Evolutionary conservation across 768 basidiomycete genomes (phyloP), one percentile per base, ranked within the genome.

Genomic region (Boletus reticulatus): DNA sequence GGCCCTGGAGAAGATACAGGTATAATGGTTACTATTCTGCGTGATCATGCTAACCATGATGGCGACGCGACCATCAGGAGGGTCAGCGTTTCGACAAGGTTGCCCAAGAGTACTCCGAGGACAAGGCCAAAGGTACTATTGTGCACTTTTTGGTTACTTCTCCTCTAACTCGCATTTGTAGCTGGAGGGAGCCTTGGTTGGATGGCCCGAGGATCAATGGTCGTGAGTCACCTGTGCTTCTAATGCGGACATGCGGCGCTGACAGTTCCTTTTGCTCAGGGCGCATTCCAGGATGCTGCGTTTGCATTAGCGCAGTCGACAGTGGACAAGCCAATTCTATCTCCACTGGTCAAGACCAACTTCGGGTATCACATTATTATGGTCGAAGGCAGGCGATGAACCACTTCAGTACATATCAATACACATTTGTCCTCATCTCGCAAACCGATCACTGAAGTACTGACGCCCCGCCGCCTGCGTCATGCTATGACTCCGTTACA

Each of bases 291-390:
- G 72, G 91, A 94, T 53, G 92, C 84, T n/a, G 92, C 90, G 7
- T 94, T 94, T 70, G 84, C 83, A 17, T 78, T 94, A 45, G 75
- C 80, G 27, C 90, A 91, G 4, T 94, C 92, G 9, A 81, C 87
- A 4, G 82, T 89, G 57, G 91, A 92, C 71, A 92, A 89, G 59
- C 91, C 92, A 4, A 73, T 80, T 48, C 65, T 82, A 17, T 88
- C 89, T 2, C 72, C 84, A 16, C 80, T 93, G 47, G 86, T 93
- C 34, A 94, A 92, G 73, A 94, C 92, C 7, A 82, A 80, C 57
- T 85, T 85, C 65, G 92, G 92, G 14, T 94, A 93, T 71, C 92
- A 94, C 67, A 85, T 94, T 64, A 92, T 94, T 69, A 90, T 94
- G 89, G 91, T 92, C 8, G 91, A 94, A 73, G 91, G 89, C 17